Evolutionary conservation across 768 basidiomycete genomes (phyloP).

Genomic region (Stropharia rugosoannulata): DNA sequence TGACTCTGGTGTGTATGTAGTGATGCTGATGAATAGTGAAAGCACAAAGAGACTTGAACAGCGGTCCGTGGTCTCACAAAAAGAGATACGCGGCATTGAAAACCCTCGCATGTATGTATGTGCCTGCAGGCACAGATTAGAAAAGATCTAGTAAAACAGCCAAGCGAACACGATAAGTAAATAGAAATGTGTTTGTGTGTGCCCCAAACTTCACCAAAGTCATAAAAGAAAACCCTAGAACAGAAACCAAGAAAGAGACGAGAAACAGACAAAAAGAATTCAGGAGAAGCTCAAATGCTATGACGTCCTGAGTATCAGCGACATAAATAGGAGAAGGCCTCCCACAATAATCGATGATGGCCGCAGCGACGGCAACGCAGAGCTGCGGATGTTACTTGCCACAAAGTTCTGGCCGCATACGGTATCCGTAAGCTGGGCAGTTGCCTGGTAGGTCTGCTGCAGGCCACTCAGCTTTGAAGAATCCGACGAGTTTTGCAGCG

Average conservation of each 20-base stretch:
- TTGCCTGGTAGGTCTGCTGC: conserved; percentile 45
- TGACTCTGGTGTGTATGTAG: too few species aligned
- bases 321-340: not conserved
- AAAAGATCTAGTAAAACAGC: conserved; percentile 4
- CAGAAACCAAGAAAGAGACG: not conserved
- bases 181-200: not conserved
- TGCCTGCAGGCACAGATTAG: conserved; percentile 3
- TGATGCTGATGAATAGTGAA: not conserved
- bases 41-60: not conserved
- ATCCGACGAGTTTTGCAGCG: conserved; percentile 32
- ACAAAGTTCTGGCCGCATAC: conserved; percentile 57
- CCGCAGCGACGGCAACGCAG: conserved; percentile 7
- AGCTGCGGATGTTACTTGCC: conserved; percentile 16
- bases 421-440: conserved; percentile 42
- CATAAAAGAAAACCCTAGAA: not conserved
- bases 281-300: not conserved
- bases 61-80: not conserved
- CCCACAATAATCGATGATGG: conserved; percentile 3
- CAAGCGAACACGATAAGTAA: not conserved
- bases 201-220: not conserved
- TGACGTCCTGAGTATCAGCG: not conserved
- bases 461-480: conserved; percentile 33
- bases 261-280: not conserved
- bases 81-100: not conserved
- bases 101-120: not conserved